Evolutionary conservation across 495 filamentous ascomycete species (phyloP).

Genomic region (Bacidia gigantensis): DNA sequence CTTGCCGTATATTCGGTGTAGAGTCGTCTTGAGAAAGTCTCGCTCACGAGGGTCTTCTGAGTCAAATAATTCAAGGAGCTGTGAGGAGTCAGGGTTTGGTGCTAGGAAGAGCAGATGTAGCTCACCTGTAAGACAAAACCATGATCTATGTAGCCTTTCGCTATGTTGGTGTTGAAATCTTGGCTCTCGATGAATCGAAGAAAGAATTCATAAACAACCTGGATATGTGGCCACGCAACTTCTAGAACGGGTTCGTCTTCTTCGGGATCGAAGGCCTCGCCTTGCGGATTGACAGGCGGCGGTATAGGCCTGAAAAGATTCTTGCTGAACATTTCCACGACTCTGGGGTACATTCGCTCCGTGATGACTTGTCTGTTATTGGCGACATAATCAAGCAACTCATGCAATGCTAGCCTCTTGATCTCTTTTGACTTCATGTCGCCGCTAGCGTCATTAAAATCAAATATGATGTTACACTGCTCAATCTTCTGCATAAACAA

Average conservation of each 20-base stretch:
- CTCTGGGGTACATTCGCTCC: constrained; percentile 95
- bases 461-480: constrained; percentile 99
- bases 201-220: constrained; percentile 99
- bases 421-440: constrained; percentile 99
- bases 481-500: constrained; percentile 99
- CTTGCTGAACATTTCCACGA: constrained; percentile 99
- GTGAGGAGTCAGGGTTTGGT: constrained; percentile 6
- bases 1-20: constrained; percentile 98
- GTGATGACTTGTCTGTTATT: constrained; percentile 98
- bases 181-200: constrained; percentile 97
- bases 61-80: constrained; percentile 95
- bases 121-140: constrained; percentile 83
- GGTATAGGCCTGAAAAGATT: constrained; percentile 96
- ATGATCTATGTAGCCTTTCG: constrained; percentile 98
- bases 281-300: constrained; percentile 91
- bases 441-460: constrained; percentile 95
- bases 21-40: constrained; percentile 94
- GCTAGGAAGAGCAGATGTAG: neutral
- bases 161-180: constrained; percentile 99
- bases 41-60: constrained; percentile 95
- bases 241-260: constrained; percentile 97
- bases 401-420: constrained; percentile 91
- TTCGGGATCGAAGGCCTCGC: constrained; percentile 96
- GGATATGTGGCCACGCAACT: constrained; percentile 98
- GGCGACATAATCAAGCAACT: constrained; percentile 93